Conservation (phyloP, 208 protist species). For the Leishmania gerbilli region DNA sequence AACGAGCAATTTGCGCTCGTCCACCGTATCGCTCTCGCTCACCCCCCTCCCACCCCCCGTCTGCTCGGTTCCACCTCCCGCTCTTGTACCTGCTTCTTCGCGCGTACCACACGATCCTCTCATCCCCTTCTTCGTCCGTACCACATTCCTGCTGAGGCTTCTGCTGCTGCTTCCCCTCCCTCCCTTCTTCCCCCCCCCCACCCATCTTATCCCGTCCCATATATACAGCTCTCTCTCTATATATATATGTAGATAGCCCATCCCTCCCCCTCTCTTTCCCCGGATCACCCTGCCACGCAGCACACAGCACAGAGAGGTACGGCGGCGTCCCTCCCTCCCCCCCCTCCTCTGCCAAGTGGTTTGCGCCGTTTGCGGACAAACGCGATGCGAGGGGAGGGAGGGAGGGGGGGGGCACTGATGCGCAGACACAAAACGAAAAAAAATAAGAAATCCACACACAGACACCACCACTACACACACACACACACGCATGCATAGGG, state of each 20-base stretch:
- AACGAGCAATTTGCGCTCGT: slow-evolving; percentile 1
- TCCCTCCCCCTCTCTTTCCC: neutral
- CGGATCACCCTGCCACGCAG: neutral
- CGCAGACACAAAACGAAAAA: no score
- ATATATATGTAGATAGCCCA: neutral
- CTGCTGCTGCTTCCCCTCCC: no score
- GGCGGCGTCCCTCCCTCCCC: no score
- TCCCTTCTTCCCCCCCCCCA: neutral
- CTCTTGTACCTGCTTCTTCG: neutral
- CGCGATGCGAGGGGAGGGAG: neutral
- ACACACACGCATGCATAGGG: no score
- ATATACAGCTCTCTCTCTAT: no score
- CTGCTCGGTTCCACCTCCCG: neutral
- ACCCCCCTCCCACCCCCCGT: neutral
- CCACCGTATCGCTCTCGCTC: neutral
- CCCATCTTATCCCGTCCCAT: neutral
- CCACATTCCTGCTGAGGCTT: no score
- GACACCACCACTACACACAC: no score
- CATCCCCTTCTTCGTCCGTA: neutral
- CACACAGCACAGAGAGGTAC: neutral
- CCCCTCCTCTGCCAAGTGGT: neutral
- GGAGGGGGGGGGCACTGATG: no score
- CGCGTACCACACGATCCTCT: neutral
- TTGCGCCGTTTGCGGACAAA: neutral
- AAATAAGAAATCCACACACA: neutral